phyloP scores from a whole-genome alignment of 2,329 filamentous ascomycete genomes.

The Talaromyces albobiverticillius region DNA sequence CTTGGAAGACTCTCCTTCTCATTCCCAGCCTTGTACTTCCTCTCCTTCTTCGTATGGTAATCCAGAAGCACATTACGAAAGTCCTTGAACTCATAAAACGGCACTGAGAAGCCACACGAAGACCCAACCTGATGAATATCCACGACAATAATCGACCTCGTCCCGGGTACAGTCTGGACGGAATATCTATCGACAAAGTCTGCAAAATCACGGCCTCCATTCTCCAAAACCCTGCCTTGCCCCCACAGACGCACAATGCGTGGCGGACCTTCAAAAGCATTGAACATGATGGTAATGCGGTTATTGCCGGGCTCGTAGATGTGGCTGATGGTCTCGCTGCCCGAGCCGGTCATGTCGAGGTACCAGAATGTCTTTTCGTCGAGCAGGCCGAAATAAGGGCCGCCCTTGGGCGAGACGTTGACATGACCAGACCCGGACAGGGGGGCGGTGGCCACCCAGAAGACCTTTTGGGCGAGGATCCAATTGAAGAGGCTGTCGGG shows the following conservation, averaged over 20 bases:
- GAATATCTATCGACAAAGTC: conserved; percentile 10
- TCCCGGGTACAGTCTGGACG: conserved; percentile 4
- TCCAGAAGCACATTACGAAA: conserved; percentile 9
- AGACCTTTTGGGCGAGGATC: conserved; percentile 13
- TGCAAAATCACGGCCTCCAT: conserved; percentile 2
- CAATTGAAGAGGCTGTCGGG: conserved; percentile 9
- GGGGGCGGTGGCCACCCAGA: conserved; percentile 15
- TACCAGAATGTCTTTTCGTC: conserved; percentile 16
- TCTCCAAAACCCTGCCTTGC: conserved; percentile 11
- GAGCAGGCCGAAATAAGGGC: conserved; percentile 11
- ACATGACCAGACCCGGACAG: conserved; percentile 14
- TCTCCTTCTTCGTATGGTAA: conserved; percentile 5
- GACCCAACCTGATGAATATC: conserved; percentile 15
- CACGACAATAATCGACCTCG: conserved; percentile 14
- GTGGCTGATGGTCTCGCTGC: conserved; percentile 16
- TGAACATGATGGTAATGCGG: conserved; percentile 15
- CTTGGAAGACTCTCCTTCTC: conserved; percentile 14
- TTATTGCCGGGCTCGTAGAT: conserved; percentile 14
- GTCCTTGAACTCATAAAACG: conserved; percentile 13
- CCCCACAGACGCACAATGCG: conserved; percentile 15
- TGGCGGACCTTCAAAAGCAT: conserved; percentile 13
- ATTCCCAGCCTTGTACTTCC: conserved; percentile 11
- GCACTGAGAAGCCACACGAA: conserved; percentile 14
- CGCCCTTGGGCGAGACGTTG: conserved; percentile 15
- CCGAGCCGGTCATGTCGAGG: conserved; percentile 13